Evolutionary conservation across 495 filamentous ascomycete species (phyloP), one percentile per base, ranked within the genome.

Genomic region (Aspergillus funiculosus): DNA sequence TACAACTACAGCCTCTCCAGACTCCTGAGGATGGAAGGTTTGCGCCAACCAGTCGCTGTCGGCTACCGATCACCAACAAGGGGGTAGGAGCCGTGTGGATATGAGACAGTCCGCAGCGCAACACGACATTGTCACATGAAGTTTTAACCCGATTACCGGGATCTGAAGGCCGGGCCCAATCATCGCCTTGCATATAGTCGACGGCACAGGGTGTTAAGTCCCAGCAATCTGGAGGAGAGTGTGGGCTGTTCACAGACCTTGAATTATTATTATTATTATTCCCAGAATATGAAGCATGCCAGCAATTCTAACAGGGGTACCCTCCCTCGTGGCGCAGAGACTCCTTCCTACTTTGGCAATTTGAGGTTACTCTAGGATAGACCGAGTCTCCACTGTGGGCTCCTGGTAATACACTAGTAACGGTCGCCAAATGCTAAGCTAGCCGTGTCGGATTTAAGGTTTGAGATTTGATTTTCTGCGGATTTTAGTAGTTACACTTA

Each of bases 271-370:
- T n/a, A n/a, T n/a, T n/a, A n/a, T n/a, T n/a, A n/a, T n/a, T n/a
- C n/a, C n/a, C n/a, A n/a, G n/a, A n/a, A n/a, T n/a, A n/a, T n/a
- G n/a, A n/a, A n/a, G n/a, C n/a, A n/a, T n/a, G n/a, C n/a, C n/a
- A n/a, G n/a, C n/a, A n/a, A n/a, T n/a, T n/a, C n/a, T n/a, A n/a
- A n/a, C n/a, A n/a, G n/a, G n/a, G n/a, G n/a, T n/a, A n/a, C n/a
- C n/a, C n/a, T n/a, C 13, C 24, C 39, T 29, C 39, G 25, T 37
- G 43, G 32, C 34, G 42, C 7, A 19, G 32, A 46, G 26, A 31
- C 37, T 32, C 40, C 29, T 32, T 9, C 40, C 28, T 24, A 18
- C 3, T 43, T 2, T 1, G 40, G 28, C 6, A 32, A 14, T 43
- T 13, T 14, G 13, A 17, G 31, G 43, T 11, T 14, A 46, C 29